Percentiles rank a stretch among this genome's conserved stretches.
phyloP scores from a whole-genome alignment of 1,284 basidiomycete species.

The Trichosporon faecale region DNA sequence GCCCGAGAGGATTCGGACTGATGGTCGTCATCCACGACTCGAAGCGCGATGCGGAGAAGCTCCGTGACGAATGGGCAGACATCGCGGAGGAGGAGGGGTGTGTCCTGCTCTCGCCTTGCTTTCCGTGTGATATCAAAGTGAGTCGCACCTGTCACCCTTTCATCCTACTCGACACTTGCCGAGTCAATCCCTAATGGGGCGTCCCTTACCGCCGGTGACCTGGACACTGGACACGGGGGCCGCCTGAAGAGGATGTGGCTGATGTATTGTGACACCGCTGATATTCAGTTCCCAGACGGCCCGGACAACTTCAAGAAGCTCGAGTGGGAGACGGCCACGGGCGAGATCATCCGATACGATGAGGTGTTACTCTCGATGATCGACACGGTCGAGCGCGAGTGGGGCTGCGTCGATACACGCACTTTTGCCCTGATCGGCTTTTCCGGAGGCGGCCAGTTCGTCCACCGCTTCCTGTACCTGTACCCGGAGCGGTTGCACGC shows the following conservation, averaged over 20 bases:
- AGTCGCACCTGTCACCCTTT: not conserved
- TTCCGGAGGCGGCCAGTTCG: conserved; percentile 29
- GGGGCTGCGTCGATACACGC: conserved; percentile 25
- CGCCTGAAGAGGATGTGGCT: not conserved
- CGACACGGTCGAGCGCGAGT: conserved; percentile 19
- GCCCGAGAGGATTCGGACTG: conserved; percentile 16
- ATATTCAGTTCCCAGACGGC: conserved; percentile 23
- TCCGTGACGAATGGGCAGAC: conserved; percentile 17
- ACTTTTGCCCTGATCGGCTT: conserved; percentile 24
- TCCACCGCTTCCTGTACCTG: conserved; percentile 29
- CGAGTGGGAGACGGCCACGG: conserved; percentile 14
- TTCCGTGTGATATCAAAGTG: conserved; percentile 23
- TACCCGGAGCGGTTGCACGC: conserved; percentile 25
- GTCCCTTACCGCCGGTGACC: too few species aligned
- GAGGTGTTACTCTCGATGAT: conserved; percentile 24
- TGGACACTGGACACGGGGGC: too few species aligned
- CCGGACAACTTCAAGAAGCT: conserved; percentile 30
- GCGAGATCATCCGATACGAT: conserved; percentile 22
- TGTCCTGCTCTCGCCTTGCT: conserved; percentile 23
- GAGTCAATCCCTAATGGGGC: not conserved
- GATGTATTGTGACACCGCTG: not conserved
- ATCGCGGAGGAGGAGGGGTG: conserved; percentile 22
- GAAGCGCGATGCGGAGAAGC: conserved; percentile 21
- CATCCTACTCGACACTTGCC: too few species aligned
- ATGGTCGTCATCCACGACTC: conserved; percentile 26